Evolutionary conservation across 805 yeast genomes (phyloP), one percentile per base, ranked within the genome.

Genomic region (Suhomyces sp.): DNA sequence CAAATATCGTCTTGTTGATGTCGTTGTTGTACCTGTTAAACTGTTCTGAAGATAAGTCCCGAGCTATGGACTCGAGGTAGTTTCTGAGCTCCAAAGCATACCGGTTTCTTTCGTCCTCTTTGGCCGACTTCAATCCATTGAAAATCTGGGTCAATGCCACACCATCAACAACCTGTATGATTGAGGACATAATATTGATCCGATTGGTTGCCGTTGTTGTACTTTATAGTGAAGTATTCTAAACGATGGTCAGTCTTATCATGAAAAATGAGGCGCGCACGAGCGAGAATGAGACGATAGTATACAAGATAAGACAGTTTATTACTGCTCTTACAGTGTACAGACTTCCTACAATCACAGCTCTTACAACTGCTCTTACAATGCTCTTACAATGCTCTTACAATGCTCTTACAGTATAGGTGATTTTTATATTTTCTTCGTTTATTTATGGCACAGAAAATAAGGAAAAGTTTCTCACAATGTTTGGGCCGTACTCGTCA

Each of bases 401-500:
- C n/a, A n/a, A n/a, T n/a, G n/a, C n/a, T n/a, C n/a, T n/a, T n/a
- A n/a, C n/a, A n/a, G n/a, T n/a, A n/a, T n/a, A n/a, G n/a, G n/a
- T n/a, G n/a, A n/a, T n/a, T n/a, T n/a, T n/a, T n/a, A n/a, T n/a
- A n/a, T n/a, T n/a, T 7, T 24, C 25, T 24, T 24, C 25, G 7
- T 7, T 24, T 5, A 15, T 22, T 65, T 74, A 87, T 74, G 96
- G 96, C 64, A 91, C 96, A 66, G 89, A 86, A 78, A 94, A 93
- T 57, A 94, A 78, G 47, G 97, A 90, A 69, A 94, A 94, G 81
- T 93, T 92, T 77, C 99, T 86, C 44, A 96, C 99, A 64, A 94
- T 94, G 63, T 88, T 89, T 52, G 99, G 99, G 31, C 99, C 99
- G 65, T 86, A 86, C 75, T 94, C 99, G 66, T 94, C 99, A 71